Conservation (phyloP, 208 protist species). For the Crithidia sp. region DNA sequence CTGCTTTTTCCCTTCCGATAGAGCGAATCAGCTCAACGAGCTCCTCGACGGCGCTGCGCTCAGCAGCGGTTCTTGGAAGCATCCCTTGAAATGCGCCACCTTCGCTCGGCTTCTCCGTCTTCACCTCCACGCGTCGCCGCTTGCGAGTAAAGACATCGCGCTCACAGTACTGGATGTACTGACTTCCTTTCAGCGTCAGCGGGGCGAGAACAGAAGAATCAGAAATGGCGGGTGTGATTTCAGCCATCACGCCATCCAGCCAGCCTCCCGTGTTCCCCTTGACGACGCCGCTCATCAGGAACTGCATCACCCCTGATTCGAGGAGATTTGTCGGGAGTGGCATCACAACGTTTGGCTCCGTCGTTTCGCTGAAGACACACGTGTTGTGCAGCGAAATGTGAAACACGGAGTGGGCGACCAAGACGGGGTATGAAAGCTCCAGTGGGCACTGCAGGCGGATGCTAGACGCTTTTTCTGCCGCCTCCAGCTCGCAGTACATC, state of each 20-base stretch:
- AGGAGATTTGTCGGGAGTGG: conserved; percentile 65
- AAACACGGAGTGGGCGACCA: conserved; percentile 67
- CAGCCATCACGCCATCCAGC: conserved; percentile 71
- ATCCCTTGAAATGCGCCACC: conserved; percentile 47
- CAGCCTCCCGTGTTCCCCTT: conserved; percentile 56
- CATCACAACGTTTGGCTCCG: conserved; percentile 33
- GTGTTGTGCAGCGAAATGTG: conserved; percentile 85
- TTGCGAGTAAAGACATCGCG: conserved; percentile 48
- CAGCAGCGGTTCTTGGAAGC: conserved; percentile 45
- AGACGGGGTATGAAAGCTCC: conserved; percentile 78
- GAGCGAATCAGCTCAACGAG: conserved; percentile 65
- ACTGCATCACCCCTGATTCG: conserved; percentile 60
- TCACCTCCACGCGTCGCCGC: conserved; percentile 33
- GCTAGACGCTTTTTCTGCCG: conserved; percentile 34
- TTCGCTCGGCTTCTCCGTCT: conserved; percentile 13
- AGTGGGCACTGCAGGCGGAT: conserved; percentile 71
- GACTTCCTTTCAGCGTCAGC: conserved; percentile 45
- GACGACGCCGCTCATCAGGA: conserved; percentile 41
- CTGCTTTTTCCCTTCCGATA: conserved; percentile 71
- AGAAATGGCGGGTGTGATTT: conserved; percentile 40
- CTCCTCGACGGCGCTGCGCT: conserved; percentile 68
- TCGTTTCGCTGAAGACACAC: conserved; percentile 71
- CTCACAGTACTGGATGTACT: conserved; percentile 57
- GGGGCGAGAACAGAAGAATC: conserved; percentile 58
- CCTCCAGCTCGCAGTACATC: conserved; percentile 61